phyloP scores from a whole-genome alignment of 805 yeast genomes.

The Candida ovalis region DNA sequence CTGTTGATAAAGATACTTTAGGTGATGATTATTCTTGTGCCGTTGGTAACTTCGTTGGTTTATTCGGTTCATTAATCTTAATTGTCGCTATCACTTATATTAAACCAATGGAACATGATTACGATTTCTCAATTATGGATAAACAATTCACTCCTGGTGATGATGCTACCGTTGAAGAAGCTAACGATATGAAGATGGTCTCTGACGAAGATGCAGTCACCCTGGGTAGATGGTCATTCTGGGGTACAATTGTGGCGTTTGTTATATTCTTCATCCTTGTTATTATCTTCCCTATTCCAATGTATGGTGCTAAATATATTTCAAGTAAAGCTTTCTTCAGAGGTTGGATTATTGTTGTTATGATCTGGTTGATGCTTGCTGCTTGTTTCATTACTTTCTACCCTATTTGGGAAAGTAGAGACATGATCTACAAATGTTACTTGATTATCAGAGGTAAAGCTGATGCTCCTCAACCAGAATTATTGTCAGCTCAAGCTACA shows the following conservation, averaged over 20 bases:
- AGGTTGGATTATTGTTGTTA: conserved; percentile 32
- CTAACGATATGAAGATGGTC: conserved; percentile 22
- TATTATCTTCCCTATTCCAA: conserved; percentile 30
- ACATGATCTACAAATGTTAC: conserved; percentile 13
- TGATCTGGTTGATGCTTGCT: conserved; percentile 33
- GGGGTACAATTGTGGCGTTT: conserved; percentile 22
- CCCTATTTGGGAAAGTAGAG: conserved; percentile 34
- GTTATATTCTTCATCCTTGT: conserved; percentile 25
- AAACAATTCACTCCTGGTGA: conserved; percentile 29
- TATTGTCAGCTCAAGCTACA: conserved; percentile 16
- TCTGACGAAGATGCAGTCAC: conserved; percentile 15
- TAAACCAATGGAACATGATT: conserved; percentile 25
- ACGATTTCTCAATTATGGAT: conserved; percentile 26
- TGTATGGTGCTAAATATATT: conserved; percentile 32
- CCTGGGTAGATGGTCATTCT: conserved; percentile 23
- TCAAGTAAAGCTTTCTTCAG: conserved; percentile 31
- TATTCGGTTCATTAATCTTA: conserved; percentile 31
- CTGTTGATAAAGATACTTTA: conserved; percentile 39
- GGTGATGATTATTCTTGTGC: conserved; percentile 41
- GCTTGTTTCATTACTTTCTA: conserved; percentile 29
- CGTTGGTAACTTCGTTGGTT: conserved; percentile 42
- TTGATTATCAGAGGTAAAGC: conserved; percentile 17
- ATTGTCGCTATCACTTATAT: conserved; percentile 27
- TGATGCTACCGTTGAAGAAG: conserved; percentile 33
- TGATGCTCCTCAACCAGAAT: conserved; percentile 9